Evolutionary conservation across 106 monocot species (phyloP), one percentile per base, ranked within the genome.

Genomic region (Ottelia alismoides): DNA sequence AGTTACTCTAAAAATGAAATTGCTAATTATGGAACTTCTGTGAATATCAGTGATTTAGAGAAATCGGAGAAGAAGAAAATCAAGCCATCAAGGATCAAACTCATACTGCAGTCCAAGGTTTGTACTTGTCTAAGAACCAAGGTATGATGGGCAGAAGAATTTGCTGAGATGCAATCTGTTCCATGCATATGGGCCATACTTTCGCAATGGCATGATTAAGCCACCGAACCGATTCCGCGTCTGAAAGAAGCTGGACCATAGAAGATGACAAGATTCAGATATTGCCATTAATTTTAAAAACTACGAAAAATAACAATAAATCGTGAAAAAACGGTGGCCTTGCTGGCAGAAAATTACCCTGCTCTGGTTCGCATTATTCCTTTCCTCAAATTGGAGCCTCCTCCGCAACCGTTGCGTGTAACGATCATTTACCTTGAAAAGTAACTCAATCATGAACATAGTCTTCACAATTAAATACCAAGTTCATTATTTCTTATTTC

Each of bases 131-230:
- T 62, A 96, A 65, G 60, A 96, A 96, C 89, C 89, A 96, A 20
- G 96, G 96, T 60, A 89, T 76, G 51, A 96, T 79, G 21, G 88
- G 96, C 64, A 74, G 55, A 25, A 96, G 76, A 69, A 96, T 89
- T 16, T 82, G 70, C 65, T 96, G 89, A 22, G 96, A 96, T 17
- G 73, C 78, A 47, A 96, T 68, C 43, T 85, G 64, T 57, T 96
- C 84, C 89, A 96, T 82, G 65, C 89, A 96, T 46, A 96, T 77
- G 12, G 96, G 89, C 96, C 96, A 96, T 61, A 89, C 62, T 58
- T 85, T 85, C 55, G 76, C 81, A 51, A 82, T 66, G 6, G 96
- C 81, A 70, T 96, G 78, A 72, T 96, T 96, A 64, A 96, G 66
- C 96, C 96, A 96, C 47, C 84, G 64, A 25, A 96, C 85, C 21